Evolutionary conservation across 2,329 filamentous ascomycete genomes (phyloP).

Genomic region (Calonectria henricotiae): DNA sequence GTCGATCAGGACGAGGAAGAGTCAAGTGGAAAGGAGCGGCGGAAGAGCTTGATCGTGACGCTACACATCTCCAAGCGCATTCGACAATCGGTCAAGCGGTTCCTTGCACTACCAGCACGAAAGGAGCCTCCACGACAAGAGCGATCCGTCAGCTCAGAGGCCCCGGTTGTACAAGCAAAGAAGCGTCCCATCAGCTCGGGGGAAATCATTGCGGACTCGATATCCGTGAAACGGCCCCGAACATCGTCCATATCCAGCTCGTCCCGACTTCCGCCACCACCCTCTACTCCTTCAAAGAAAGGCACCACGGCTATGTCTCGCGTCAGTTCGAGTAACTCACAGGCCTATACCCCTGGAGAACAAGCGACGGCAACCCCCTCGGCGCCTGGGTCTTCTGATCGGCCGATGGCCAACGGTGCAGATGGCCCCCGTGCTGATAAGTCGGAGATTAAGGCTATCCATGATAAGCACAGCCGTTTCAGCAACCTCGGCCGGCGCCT

Average conservation of each 20-base stretch:
- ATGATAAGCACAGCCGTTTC: conserved; percentile 59
- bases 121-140: conserved; percentile 57
- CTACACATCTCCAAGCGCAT: conserved; percentile 68
- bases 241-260: conserved; percentile 60
- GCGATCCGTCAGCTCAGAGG: conserved; percentile 61
- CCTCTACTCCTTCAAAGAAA: conserved; percentile 70
- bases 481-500: conserved; percentile 65
- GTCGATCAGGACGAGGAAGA: conserved; percentile 56
- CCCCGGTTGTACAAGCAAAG: conserved; percentile 58
- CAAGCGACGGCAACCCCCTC: conserved; percentile 56
- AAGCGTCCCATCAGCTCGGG: conserved; percentile 66
- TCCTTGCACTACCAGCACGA: conserved; percentile 64
- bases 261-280: conserved; percentile 60
- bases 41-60: conserved; percentile 61
- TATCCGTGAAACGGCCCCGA: conserved; percentile 62
- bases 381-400: conserved; percentile 51
- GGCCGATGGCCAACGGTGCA: conserved; percentile 54
- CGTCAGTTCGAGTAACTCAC: conserved; percentile 69
- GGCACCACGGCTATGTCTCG: conserved; percentile 68
- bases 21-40: conserved; percentile 44
- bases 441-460: conserved; percentile 52
- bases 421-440: conserved; percentile 51
- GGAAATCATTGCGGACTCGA: conserved; percentile 58
- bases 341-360: conserved; percentile 68
- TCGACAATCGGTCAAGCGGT: conserved; percentile 63